Conservation (phyloP, 768 basidiomycete genomes). For the Dentipellis fragilis region DNA sequence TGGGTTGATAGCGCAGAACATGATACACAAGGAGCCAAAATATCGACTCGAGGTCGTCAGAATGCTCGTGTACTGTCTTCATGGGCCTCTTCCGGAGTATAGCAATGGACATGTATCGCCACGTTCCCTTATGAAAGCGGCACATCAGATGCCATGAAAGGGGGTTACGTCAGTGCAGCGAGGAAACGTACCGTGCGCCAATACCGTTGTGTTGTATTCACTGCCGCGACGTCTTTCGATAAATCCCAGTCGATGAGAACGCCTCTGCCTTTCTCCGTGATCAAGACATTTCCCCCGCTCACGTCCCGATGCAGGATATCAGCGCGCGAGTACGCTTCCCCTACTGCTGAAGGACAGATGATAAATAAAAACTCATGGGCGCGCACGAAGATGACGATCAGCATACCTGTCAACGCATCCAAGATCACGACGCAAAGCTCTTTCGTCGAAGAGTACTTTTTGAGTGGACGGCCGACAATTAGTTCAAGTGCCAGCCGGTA, state of each 20-base stretch:
- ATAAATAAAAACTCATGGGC: not conserved
- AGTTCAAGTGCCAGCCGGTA: not conserved
- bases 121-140: not conserved
- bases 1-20: not conserved
- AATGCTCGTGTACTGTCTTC: not conserved
- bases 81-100: not conserved
- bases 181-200: not conserved
- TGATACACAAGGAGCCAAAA: not conserved
- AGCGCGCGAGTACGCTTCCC: not conserved
- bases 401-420: not conserved
- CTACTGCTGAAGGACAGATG: not conserved
- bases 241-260: not conserved
- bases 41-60: not conserved
- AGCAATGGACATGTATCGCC: not conserved
- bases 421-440: not conserved
- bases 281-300: not conserved
- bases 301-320: not conserved
- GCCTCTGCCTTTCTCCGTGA: not conserved
- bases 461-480: not conserved
- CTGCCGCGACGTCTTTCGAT: not conserved
- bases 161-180: not conserved
- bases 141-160: not conserved
- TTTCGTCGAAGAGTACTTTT: not conserved
- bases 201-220: not conserved
- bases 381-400: not conserved